phyloP scores from a whole-genome alignment of 371 early-diverging fungal species.

The Globomyces sp. region DNA sequence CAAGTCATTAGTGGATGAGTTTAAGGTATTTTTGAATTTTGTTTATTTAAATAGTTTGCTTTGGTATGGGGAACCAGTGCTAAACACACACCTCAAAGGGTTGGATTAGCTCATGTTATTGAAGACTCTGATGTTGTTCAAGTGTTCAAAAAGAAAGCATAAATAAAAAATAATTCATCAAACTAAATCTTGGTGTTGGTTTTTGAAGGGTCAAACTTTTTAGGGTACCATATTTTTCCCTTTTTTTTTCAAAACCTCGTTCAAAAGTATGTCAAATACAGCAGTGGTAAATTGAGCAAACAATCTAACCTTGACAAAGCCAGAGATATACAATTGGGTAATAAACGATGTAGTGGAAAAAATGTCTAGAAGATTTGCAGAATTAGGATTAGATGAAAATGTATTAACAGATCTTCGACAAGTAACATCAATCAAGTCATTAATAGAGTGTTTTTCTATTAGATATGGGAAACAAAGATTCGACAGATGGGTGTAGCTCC shows the following conservation, averaged over 20 bases:
- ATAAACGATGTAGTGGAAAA: conserved; percentile 93
- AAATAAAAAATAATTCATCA: neutral
- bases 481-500: conserved; percentile 72
- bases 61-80: conserved; percentile 94
- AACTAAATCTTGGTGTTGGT: too few species aligned
- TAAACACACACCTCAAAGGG: conserved; percentile 95
- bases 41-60: conserved; percentile 62
- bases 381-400: conserved; percentile 85
- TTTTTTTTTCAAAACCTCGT: too few species aligned
- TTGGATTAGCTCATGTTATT: conserved; percentile 91
- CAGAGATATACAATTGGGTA: conserved; percentile 78
- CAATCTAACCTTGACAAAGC: conserved; percentile 22
- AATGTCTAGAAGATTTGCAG: conserved; percentile 85
- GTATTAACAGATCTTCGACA: conserved; percentile 83
- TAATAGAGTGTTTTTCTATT: neutral
- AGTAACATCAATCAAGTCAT: conserved; percentile 39
- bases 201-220: too few species aligned
- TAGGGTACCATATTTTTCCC: too few species aligned
- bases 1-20: conserved; percentile 84
- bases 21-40: conserved; percentile 54
- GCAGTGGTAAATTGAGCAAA: conserved; percentile 8
- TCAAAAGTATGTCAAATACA: neutral
- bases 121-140: conserved; percentile 54
- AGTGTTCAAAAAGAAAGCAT: conserved; percentile 35
- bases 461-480: conserved; percentile 87